Evolutionary conservation across 805 yeast species (phyloP).

Genomic region (Zygoascus flipseniorum): DNA sequence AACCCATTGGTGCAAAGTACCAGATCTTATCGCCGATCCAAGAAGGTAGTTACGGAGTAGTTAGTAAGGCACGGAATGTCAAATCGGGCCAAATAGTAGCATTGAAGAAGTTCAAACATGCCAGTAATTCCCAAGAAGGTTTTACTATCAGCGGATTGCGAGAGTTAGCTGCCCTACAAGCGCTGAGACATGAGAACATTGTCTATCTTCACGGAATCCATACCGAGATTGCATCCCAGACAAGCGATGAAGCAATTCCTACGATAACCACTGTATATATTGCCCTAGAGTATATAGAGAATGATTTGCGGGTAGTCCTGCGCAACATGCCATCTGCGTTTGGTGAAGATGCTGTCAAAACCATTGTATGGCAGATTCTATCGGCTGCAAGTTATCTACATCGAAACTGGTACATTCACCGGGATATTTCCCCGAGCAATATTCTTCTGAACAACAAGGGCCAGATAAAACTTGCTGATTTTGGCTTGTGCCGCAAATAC

Average conservation of each 20-base stretch:
- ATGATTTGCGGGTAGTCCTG: slow-evolving; percentile 22
- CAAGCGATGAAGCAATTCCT: not conserved
- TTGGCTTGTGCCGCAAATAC: slow-evolving; percentile 49
- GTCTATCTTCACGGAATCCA: slow-evolving; percentile 42
- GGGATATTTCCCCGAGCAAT: slow-evolving; percentile 25
- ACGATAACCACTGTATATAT: slow-evolving; percentile 14
- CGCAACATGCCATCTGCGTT: slow-evolving; percentile 22
- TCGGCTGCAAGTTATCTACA: slow-evolving; percentile 21
- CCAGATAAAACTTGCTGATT: slow-evolving; percentile 22
- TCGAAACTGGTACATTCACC: slow-evolving; percentile 19
- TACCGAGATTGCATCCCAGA: not conserved
- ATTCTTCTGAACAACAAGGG: slow-evolving; percentile 19
- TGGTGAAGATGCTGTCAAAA: slow-evolving; percentile 23
- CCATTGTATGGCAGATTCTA: slow-evolving; percentile 22
- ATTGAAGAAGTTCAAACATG: slow-evolving; percentile 42
- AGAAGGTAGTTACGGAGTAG: slow-evolving; percentile 43
- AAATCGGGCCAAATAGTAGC: slow-evolving; percentile 45
- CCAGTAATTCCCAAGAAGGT: slow-evolving; percentile 43
- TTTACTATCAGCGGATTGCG: slow-evolving; percentile 61
- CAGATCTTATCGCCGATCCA: slow-evolving; percentile 24
- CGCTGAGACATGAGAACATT: slow-evolving; percentile 43
- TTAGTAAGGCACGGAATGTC: slow-evolving; percentile 44
- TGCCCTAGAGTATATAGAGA: slow-evolving; percentile 27
- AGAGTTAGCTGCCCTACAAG: slow-evolving; percentile 51
- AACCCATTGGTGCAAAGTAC: slow-evolving; percentile 7